Percentiles rank a stretch among this genome's conserved stretches.
Conservation (phyloP, 177 flowering plant genomes). For the Vitis hybrid region DNA sequence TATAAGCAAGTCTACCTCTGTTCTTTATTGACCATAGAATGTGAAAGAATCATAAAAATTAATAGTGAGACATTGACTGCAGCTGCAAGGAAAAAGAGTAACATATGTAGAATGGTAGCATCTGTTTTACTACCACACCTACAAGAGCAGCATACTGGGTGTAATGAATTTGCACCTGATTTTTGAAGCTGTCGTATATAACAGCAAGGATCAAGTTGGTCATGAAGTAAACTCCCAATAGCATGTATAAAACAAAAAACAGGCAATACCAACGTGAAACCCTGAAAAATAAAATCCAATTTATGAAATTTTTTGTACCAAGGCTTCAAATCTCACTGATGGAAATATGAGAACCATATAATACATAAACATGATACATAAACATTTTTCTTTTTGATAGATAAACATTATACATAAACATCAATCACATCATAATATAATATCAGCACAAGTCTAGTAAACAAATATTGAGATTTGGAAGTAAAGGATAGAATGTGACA, state of each 20-base stretch:
- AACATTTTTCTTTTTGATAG: too few species aligned
- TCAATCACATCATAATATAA: neutral
- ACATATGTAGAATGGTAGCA: neutral
- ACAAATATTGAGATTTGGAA: neutral
- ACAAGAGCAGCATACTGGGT: neutral
- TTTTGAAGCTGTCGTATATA: slow-evolving; percentile 92
- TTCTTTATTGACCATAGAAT: neutral
- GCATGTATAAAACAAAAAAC: slow-evolving; percentile 74
- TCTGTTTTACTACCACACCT: neutral
- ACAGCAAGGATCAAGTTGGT: slow-evolving; percentile 93
- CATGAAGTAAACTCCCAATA: slow-evolving; percentile 92
- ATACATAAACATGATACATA: neutral
- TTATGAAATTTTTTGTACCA: neutral
- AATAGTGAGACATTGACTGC: neutral
- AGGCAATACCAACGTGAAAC: slow-evolving; percentile 80
- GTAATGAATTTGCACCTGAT: slow-evolving; percentile 54
- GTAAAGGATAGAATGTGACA: too few species aligned
- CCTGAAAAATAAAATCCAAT: slow-evolving; percentile 41
- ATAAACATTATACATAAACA: neutral
- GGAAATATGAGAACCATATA: neutral
- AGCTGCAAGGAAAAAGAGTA: neutral
- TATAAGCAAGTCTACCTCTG: slow-evolving; percentile 4
- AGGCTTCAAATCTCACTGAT: neutral
- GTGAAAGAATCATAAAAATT: neutral
- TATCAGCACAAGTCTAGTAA: neutral